These are phyloP conservation scores for Suzukiozyma palmioleophila DNA, from an alignment of 1,139 yeast species.

Conservation along the genomic window DNA sequence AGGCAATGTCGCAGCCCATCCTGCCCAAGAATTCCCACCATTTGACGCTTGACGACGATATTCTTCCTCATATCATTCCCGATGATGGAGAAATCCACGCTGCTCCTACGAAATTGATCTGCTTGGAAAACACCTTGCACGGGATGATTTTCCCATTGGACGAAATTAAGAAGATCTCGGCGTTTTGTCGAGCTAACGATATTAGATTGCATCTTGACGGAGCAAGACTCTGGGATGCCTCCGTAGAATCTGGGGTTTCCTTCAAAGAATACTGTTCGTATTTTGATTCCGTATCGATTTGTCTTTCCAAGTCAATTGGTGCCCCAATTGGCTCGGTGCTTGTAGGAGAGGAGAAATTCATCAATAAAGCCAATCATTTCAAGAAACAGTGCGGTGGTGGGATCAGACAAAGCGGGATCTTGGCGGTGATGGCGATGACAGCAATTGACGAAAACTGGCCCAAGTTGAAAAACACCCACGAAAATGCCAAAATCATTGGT, in stretches of 20 bases:
- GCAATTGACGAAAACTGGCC: constrained; percentile 39
- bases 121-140: constrained; percentile 44
- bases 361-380: constrained; percentile 43
- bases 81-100: constrained; percentile 47
- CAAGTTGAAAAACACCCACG: constrained; percentile 45
- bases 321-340: constrained; percentile 46
- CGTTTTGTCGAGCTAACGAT: constrained; percentile 31
- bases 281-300: constrained; percentile 43
- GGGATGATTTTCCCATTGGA: constrained; percentile 42
- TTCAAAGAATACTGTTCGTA: constrained; percentile 35
- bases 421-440: constrained; percentile 37
- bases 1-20: constrained; percentile 42
- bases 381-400: constrained; percentile 48
- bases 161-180: constrained; percentile 35
- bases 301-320: constrained; percentile 43
- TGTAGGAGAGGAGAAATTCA: constrained; percentile 29
- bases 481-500: constrained; percentile 50
- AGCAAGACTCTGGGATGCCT: constrained; percentile 46
- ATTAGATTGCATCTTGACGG: constrained; percentile 43
- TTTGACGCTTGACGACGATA: constrained; percentile 38
- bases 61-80: constrained; percentile 35
- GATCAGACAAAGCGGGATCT: constrained; percentile 41
- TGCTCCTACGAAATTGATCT: constrained; percentile 45
- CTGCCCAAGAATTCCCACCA: constrained; percentile 34
- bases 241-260: constrained; percentile 36